Conservation (phyloP, 805 yeast species). For the Wickerhamomyces ciferrii region DNA sequence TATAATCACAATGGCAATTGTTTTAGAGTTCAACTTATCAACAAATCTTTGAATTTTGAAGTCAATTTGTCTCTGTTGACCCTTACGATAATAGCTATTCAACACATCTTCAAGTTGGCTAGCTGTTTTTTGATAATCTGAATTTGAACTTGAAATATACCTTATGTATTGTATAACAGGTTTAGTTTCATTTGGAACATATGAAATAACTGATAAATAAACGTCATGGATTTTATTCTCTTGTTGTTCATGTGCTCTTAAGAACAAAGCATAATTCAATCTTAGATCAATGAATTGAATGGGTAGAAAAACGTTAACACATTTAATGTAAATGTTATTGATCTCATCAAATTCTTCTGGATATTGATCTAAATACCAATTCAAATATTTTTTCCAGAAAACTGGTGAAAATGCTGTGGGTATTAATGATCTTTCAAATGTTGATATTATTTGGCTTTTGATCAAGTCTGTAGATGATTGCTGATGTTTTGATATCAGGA, state of each 20-base stretch:
- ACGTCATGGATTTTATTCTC: conserved; percentile 13
- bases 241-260: conserved; percentile 9
- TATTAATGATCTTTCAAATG: conserved; percentile 71
- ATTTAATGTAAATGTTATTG: conserved; percentile 45
- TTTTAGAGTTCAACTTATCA: conserved; percentile 33
- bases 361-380: conserved; percentile 38
- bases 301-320: conserved; percentile 36
- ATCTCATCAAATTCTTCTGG: conserved; percentile 26
- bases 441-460: conserved; percentile 27
- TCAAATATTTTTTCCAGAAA: conserved; percentile 66
- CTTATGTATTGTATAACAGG: conserved; percentile 17
- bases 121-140: conserved; percentile 15
- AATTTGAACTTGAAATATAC: conserved; percentile 14
- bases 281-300: conserved; percentile 8
- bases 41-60: conserved; percentile 17
- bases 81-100: conserved; percentile 16
- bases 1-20: conserved; percentile 32
- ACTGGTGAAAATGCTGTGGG: conserved; percentile 56
- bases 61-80: neutral
- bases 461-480: conserved; percentile 20
- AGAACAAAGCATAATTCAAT: conserved; percentile 18
- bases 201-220: conserved; percentile 11
- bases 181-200: conserved; percentile 8
- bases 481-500: conserved; percentile 30
- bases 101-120: conserved; percentile 20